Percentiles rank a stretch among this genome's conserved stretches.
Conservation (phyloP, 2,329 filamentous ascomycete species). For the Cercospora brassicicola region DNA sequence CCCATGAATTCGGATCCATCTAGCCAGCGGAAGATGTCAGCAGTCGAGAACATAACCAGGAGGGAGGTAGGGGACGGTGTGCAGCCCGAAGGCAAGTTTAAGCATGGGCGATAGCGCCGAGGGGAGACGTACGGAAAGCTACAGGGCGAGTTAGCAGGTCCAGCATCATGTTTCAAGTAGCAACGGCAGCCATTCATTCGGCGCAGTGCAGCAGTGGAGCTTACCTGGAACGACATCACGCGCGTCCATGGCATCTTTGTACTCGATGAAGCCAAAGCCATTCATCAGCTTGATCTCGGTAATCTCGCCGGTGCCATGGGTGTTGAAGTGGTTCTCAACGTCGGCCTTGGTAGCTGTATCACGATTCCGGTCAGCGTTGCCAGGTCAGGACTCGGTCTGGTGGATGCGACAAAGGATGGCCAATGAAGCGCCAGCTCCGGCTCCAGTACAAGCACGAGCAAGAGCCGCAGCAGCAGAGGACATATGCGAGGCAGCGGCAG, state of each 20-base stretch:
- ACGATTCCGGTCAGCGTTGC: conserved; percentile 50
- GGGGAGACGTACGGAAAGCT: conserved; percentile 57
- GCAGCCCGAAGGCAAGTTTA: conserved; percentile 22
- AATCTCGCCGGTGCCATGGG: conserved; percentile 94
- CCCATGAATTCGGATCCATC: conserved; percentile 98
- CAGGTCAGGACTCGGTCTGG: conserved; percentile 29
- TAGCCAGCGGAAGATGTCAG: conserved; percentile 47
- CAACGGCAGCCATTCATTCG: conserved; percentile 16
- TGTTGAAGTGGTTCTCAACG: conserved; percentile 91
- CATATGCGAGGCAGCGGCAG: conserved; percentile 17
- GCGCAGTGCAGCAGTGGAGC: conserved; percentile 36
- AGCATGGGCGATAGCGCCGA: conserved; percentile 12
- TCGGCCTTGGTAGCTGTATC: conserved; percentile 88
- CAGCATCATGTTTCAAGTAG: conserved; percentile 22
- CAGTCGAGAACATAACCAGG: conserved; percentile 30
- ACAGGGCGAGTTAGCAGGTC: conserved; percentile 27
- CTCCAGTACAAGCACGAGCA: conserved; percentile 27
- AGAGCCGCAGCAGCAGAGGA: conserved; percentile 17
- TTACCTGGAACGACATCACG: conserved; percentile 97
- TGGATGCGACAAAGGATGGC: conserved; percentile 13
- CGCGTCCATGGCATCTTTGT: conserved; percentile 97
- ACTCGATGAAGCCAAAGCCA: conserved; percentile 99
- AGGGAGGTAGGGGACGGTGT: conserved; percentile 9
- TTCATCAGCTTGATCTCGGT: conserved; percentile 99
- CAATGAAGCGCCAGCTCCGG: conserved; percentile 32